A percentile compares a stretch with the other conserved stretches of the same genome.
These are phyloP conservation scores for Eucalyptus marginata DNA, from an alignment of 345 rosid species.

Conservation along the genomic window DNA sequence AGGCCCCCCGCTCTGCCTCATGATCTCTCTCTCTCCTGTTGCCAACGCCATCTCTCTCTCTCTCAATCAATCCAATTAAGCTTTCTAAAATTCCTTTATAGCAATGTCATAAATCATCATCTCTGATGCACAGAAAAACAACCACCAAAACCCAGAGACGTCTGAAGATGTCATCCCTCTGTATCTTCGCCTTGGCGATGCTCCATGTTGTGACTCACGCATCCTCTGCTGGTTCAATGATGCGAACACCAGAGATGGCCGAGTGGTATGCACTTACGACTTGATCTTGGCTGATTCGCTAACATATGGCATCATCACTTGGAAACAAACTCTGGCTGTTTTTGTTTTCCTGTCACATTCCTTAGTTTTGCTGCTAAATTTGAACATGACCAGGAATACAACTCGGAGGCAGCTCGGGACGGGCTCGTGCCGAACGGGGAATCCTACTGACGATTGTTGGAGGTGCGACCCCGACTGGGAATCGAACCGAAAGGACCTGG, in stretches of 20 bases:
- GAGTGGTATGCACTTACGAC: not conserved
- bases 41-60: too few species aligned
- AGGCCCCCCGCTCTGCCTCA: not conserved
- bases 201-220: not conserved
- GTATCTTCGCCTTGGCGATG: not conserved
- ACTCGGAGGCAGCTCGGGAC: conserved; percentile 10
- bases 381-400: conserved; percentile 11
- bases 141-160: not conserved
- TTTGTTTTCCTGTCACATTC: not conserved
- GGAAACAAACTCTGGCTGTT: not conserved
- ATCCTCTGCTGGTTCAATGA: not conserved
- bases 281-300: not conserved
- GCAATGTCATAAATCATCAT: not conserved
- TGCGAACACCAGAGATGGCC: not conserved
- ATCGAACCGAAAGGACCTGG: conserved; percentile 34
- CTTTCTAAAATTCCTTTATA: not conserved
- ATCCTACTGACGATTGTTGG: conserved; percentile 67
- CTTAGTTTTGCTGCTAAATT: not conserved
- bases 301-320: not conserved
- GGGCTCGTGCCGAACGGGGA: conserved; percentile 25
- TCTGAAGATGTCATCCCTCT: conserved; percentile 6
- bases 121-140: not conserved
- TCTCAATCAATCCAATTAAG: not conserved
- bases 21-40: not conserved
- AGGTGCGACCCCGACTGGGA: conserved; percentile 53